These are phyloP conservation scores for Amanita pseudoporphyria DNA, from an alignment of 768 basidiomycete genomes.

Conservation along the genomic window DNA sequence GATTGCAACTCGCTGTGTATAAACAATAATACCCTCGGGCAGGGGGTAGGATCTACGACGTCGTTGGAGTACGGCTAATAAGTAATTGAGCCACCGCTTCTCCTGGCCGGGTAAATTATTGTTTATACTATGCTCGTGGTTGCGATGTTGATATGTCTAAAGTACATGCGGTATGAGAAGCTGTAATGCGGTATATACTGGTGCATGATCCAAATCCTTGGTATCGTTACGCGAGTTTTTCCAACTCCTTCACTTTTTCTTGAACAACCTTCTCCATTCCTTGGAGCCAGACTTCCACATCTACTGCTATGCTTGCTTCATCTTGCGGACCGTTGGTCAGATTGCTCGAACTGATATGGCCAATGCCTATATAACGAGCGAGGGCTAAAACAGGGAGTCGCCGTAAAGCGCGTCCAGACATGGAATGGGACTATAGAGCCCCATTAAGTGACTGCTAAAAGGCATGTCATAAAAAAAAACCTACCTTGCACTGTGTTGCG, in stretches of 20 bases:
- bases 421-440: constrained; percentile 47
- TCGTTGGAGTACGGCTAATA: no score
- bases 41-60: no score
- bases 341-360: constrained; percentile 18
- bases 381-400: constrained; percentile 92
- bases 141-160: not conserved
- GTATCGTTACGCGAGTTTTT: constrained; percentile 23
- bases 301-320: constrained; percentile 18
- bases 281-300: constrained; percentile 68
- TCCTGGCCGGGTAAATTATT: not conserved
- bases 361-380: constrained; percentile 66
- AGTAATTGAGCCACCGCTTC: no score
- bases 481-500: constrained; percentile 72
- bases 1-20: not conserved
- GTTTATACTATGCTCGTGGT: not conserved
- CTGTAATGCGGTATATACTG: not conserved
- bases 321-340: not conserved
- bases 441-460: constrained; percentile 1
- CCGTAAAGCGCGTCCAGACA: constrained; percentile 89
- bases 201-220: not conserved
- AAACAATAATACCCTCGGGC: not conserved
- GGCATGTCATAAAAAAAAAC: constrained; percentile 18
- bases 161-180: not conserved
- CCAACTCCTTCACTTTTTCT: constrained; percentile 44
- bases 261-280: constrained; percentile 75